Evolutionary conservation across 768 basidiomycete genomes (phyloP).

Genomic region (Rhodocollybia butyracea): DNA sequence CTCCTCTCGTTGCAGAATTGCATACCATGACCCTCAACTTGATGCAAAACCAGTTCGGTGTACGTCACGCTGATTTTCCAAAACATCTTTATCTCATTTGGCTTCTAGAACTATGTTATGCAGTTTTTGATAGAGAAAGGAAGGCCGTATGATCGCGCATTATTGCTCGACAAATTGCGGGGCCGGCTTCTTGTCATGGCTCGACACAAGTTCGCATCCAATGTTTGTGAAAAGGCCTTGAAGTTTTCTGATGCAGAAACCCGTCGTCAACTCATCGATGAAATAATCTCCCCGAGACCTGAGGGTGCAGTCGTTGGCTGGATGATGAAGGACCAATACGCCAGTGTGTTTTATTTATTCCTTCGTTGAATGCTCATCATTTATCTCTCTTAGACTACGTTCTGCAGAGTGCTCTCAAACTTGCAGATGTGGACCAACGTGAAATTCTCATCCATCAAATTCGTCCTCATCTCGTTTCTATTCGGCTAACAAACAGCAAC

Average conservation of each 20-base stretch:
- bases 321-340: conserved; percentile 87
- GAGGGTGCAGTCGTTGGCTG: conserved; percentile 71
- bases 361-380: background rate
- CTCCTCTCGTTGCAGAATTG: conserved; percentile 79
- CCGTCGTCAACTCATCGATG: conserved; percentile 71
- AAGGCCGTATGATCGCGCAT: conserved; percentile 58
- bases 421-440: conserved; percentile 71
- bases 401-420: conserved; percentile 70
- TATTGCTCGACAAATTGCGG: conserved; percentile 64
- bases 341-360: conserved; percentile 52
- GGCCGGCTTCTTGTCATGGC: conserved; percentile 80
- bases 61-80: conserved; percentile 35
- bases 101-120: conserved; percentile 87
- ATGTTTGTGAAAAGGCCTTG: conserved; percentile 92
- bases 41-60: conserved; percentile 91
- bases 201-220: conserved; percentile 91
- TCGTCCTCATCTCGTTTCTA: conserved; percentile 61
- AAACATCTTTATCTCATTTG: conserved; percentile 10
- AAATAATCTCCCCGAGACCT: conserved; percentile 64
- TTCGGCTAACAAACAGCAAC: conserved; percentile 71
- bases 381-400: conserved; percentile 76
- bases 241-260: conserved; percentile 59
- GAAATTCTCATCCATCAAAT: conserved; percentile 60
- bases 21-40: conserved; percentile 66
- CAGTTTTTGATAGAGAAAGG: conserved; percentile 91